Evolutionary conservation across 345 rosid species (phyloP).

Genomic region (Citrus glauca): DNA sequence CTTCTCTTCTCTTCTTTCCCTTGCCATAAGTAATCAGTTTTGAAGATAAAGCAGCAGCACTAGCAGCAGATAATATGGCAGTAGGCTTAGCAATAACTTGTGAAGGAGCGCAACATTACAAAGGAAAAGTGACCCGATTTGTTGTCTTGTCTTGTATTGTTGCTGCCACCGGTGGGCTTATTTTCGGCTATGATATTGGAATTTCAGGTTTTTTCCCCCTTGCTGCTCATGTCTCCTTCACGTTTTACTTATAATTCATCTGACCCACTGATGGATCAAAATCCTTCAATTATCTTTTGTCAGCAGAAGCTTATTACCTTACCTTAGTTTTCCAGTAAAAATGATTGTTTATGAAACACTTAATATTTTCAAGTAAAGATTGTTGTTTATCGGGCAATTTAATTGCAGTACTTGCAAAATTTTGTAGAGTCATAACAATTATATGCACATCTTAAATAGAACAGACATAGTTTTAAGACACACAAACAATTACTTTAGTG

Average conservation of each 20-base stretch:
- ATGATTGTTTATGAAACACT: no score
- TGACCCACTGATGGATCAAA: no score
- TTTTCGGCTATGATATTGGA: conserved; percentile 88
- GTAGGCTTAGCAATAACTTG: conserved; percentile 25
- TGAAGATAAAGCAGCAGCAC: neutral
- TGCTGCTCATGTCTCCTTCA: neutral
- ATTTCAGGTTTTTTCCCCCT: conserved; percentile 44
- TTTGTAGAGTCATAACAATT: no score
- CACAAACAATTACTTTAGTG: no score
- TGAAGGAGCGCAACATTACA: conserved; percentile 26
- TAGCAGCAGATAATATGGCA: conserved; percentile 34
- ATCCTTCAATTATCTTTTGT: no score
- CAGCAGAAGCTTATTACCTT: no score
- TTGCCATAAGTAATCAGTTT: neutral
- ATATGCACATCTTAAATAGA: no score
- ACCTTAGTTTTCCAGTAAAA: no score
- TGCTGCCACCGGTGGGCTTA: conserved; percentile 90
- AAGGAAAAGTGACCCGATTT: conserved; percentile 54
- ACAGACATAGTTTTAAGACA: no score
- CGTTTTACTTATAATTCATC: neutral
- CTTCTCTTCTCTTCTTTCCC: neutral
- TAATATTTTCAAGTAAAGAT: no score
- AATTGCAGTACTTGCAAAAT: no score
- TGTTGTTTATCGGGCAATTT: no score
- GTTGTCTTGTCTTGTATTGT: conserved; percentile 67